Evolutionary conservation across 306 rosid genomes (phyloP), one percentile per base, ranked within the genome.

Genomic region (Vigna hirtella): DNA sequence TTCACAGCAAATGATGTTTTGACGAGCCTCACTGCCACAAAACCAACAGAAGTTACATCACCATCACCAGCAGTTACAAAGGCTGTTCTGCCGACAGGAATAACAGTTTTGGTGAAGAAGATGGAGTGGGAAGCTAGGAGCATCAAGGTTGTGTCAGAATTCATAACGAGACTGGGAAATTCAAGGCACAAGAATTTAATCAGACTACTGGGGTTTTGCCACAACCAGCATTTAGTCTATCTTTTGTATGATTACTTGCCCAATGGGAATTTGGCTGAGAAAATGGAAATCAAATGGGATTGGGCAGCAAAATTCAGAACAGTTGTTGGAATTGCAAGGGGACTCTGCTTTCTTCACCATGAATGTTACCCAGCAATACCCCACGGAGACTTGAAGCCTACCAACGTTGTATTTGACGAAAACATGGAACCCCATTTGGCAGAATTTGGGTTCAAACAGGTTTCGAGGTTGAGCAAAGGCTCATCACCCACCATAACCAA

Each of bases 51-150:
- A 38, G 71, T 75, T 51, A 78, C 70, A 67, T 81, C 90, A 56
- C 76, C 82, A 52, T 85, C 92, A 45, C 71, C 87, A 76, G 84
- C 82, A 36, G 86, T 83, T 63, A 72, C 86, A 70, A 89, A 89
- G 79, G 89, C 87, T 18, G 95, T 92, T 83, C 89, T 95, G n/a
- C 98, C 98, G 0, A 95, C 97, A 17, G 98, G 98, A 67, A 95
- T 95, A 78, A 85, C 93, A 15, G 98, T 95, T 72, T 65, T 88
- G 20, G 92, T 95, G 28, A 92, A 90, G 88, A 91, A 82, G 88
- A 84, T 89, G 49, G 97, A 92, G 58, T 87, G 89, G 91, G 93
- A 87, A 75, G 81, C 74, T 8, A 92, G 86, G 63, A 85, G 65
- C 76, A 80, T 84, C 28, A 81, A 66, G 70, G 77, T 22, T 32